Evolutionary conservation across 257 asterid species (phyloP), one percentile per base, ranked within the genome.

Genomic region (Solanum okadae): DNA sequence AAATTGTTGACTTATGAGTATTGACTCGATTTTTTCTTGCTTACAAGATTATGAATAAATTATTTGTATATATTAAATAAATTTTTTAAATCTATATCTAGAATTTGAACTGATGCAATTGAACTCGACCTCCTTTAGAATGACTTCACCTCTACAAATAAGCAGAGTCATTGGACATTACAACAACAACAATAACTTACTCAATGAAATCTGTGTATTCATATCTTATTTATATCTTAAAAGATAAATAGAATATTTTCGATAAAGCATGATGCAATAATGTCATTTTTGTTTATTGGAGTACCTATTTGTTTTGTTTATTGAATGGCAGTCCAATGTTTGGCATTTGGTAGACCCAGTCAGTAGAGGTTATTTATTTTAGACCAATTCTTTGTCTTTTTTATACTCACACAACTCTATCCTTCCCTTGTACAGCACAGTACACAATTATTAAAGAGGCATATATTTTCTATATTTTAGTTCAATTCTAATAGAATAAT

Each of bases 241-340:
- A 22, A 61, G 6, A 61, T 61, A 61, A 8, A 22, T 22, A 61
- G 6, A 59, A 59, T 22, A 59, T 22, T 59, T 59, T 59, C 1
- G 13, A 59, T 59, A 59, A 1, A 59, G 5, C 27, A 22, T 59
- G 27, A 59, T 22, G 12, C 68, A 59, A 59, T 59, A 22, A 59
- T 59, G 68, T 59, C 11, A 20, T 59, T 61, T 73, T 73, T 73
- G 23, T 73, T 73, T 73, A 73, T 35, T 71, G 11, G 15, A 71
- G 40, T 70, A n/a, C 3, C 68, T 61, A 61, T 65, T 79, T 79
- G 38, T 79, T 46, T 29, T 42, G n/a, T 79, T 79, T 42, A 44
- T 15, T 79, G 16, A 44, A 44, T 44, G 85, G 85, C 85, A 79
- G 85, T 49, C 86, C 86, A 31, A 49, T 29, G 86, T 82, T 81